phyloP scores from a whole-genome alignment of 2,329 filamentous ascomycete genomes.

The Phaeoacremonium minimum region DNA sequence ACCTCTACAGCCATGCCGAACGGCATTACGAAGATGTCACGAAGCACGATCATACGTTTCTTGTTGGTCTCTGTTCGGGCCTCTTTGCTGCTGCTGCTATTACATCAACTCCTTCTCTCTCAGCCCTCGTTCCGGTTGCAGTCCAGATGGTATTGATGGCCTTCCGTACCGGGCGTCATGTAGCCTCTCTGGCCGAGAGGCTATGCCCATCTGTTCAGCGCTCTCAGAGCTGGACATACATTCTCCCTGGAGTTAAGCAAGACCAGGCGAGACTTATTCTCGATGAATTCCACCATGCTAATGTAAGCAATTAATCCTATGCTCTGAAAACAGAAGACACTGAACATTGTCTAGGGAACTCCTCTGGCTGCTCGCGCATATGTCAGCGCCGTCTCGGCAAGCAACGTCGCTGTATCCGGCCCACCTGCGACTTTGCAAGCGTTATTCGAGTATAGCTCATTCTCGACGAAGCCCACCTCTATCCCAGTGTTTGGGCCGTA shows the following conservation, averaged over 20 bases:
- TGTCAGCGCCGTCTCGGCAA: conserved; percentile 46
- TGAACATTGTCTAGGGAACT: conserved; percentile 35
- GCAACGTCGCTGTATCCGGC: conserved; percentile 49
- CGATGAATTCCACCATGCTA: conserved; percentile 51
- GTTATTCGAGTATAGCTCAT: conserved; percentile 33
- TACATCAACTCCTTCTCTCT: conserved; percentile 57
- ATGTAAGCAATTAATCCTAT: no score
- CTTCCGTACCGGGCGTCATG: conserved; percentile 59
- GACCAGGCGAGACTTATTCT: conserved; percentile 45
- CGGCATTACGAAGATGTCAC: conserved; percentile 52
- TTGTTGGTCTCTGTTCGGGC: conserved; percentile 65
- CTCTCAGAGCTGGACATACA: conserved; percentile 63
- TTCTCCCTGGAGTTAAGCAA: conserved; percentile 54
- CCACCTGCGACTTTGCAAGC: conserved; percentile 43
- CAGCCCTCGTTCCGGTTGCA: conserved; percentile 56
- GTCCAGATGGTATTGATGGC: conserved; percentile 62
- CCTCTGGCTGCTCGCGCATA: conserved; percentile 44
- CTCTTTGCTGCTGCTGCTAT: conserved; percentile 66
- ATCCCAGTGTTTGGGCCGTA: conserved; percentile 54
- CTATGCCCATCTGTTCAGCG: conserved; percentile 31
- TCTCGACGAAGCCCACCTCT: conserved; percentile 36
- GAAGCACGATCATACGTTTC: conserved; percentile 42
- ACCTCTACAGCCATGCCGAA: conserved; percentile 38
- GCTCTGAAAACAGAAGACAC: no score
- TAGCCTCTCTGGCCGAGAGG: conserved; percentile 43